Percentiles rank a stretch among this genome's conserved stretches.
These are phyloP conservation scores for Mycena kentingensis DNA, from an alignment of 768 basidiomycete species.

Conservation along the genomic window DNA sequence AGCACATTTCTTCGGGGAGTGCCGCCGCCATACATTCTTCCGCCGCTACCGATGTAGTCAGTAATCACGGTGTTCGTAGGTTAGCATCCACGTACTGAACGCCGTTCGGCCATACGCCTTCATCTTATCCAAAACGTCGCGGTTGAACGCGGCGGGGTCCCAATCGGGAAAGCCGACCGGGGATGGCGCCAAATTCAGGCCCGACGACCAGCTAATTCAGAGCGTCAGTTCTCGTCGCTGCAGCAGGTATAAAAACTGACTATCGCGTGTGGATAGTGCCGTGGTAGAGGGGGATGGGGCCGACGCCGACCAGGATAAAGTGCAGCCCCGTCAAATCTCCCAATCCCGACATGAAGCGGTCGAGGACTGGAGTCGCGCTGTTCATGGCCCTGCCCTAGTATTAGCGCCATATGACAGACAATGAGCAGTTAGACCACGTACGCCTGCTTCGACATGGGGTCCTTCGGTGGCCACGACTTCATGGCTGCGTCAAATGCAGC, in stretches of 20 bases:
- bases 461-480: neutral
- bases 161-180: neutral
- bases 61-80: neutral
- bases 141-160: neutral
- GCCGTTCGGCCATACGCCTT: neutral
- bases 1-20: neutral
- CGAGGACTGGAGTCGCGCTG: neutral
- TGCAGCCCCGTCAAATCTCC: neutral
- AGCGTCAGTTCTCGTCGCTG: neutral
- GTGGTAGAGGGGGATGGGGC: neutral
- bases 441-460: neutral
- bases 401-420: neutral
- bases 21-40: neutral
- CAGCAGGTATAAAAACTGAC: neutral
- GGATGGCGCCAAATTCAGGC: neutral
- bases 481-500: neutral
- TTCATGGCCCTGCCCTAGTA: neutral
- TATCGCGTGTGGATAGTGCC: neutral
- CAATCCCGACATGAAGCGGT: neutral
- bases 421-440: neutral
- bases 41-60: neutral
- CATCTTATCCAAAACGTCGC: neutral
- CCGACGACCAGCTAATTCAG: neutral
- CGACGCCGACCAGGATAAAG: neutral
- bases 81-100: neutral